Percentiles rank a stretch among this genome's conserved stretches.
Conservation (phyloP, 164 flowering plant genomes). For the Litsea cubeba region DNA sequence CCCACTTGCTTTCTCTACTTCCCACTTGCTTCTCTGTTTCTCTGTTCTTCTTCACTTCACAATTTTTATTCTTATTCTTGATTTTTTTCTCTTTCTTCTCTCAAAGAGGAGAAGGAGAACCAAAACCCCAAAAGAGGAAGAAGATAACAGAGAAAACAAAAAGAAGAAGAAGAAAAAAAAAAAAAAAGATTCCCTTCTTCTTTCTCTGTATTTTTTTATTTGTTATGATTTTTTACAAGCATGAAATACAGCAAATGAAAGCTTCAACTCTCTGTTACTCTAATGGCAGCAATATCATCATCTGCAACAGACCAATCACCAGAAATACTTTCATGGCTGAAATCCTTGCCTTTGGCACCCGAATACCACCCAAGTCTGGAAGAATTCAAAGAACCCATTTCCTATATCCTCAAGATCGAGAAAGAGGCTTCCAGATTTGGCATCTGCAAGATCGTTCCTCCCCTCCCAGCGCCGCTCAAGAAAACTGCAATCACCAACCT, state of each 20-base stretch:
- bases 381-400: slow-evolving; percentile 94
- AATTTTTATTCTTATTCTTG: too few species aligned
- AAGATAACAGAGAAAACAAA: too few species aligned
- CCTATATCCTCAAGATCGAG: slow-evolving; percentile 97
- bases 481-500: slow-evolving; percentile 64
- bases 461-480: slow-evolving; percentile 58
- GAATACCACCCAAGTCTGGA: slow-evolving; percentile 79
- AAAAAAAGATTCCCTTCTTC: too few species aligned
- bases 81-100: too few species aligned
- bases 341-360: slow-evolving; percentile 78
- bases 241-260: not conserved
- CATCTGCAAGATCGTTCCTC: slow-evolving; percentile 98
- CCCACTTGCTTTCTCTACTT: too few species aligned
- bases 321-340: slow-evolving; percentile 82
- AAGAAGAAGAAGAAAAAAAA: too few species aligned
- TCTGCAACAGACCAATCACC: slow-evolving; percentile 27
- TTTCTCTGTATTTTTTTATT: too few species aligned
- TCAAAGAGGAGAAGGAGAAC: too few species aligned
- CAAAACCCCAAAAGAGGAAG: too few species aligned
- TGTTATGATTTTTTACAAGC: not conserved
- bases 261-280: not conserved
- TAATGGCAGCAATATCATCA: slow-evolving; percentile 6
- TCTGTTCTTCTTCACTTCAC: too few species aligned
- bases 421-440: slow-evolving; percentile 85
- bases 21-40: too few species aligned